These are phyloP conservation scores for Penicillium manginii DNA, from an alignment of 495 filamentous ascomycete species.

Conservation along the genomic window DNA sequence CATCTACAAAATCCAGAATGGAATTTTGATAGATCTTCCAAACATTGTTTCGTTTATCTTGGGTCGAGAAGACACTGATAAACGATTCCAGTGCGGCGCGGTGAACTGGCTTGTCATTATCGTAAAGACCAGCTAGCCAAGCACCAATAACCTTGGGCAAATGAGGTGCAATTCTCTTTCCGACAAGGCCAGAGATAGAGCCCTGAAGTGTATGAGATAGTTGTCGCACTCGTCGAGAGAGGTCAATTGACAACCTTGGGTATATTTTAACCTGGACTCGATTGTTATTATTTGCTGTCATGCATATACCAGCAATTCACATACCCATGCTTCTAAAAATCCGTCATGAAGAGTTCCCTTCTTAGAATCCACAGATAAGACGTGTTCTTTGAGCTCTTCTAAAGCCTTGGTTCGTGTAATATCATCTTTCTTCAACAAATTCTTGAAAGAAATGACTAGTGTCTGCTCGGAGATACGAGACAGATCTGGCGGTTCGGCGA, in stretches of 20 bases:
- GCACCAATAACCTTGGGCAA: conserved; percentile 76
- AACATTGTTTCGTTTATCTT: conserved; percentile 74
- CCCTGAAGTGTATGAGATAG: conserved; percentile 77
- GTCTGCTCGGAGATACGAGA: conserved; percentile 76
- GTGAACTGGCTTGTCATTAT: conserved; percentile 75
- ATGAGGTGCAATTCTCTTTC: conserved; percentile 78
- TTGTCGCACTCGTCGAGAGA: conserved; percentile 83
- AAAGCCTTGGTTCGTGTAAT: conserved; percentile 92
- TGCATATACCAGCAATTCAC: conserved; percentile 35
- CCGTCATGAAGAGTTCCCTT: conserved; percentile 69
- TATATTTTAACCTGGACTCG: conserved; percentile 75
- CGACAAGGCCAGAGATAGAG: conserved; percentile 67
- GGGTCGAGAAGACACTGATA: conserved; percentile 69
- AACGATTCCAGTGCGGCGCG: conserved; percentile 77
- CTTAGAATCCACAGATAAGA: conserved; percentile 50
- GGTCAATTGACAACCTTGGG: conserved; percentile 85
- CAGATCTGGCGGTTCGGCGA: conserved; percentile 83
- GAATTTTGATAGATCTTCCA: conserved; percentile 75
- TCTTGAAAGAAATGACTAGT: conserved; percentile 86
- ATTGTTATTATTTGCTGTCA: conserved; percentile 20
- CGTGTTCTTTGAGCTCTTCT: conserved; percentile 75
- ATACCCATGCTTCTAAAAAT: conserved; percentile 84
- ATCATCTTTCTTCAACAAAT: conserved; percentile 87
- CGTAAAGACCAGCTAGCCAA: conserved; percentile 88
- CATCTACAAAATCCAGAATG: conserved; percentile 78